Evolutionary conservation across 1,284 basidiomycete genomes (phyloP), one percentile per base, ranked within the genome.

Genomic region (Cryptococcus sp.): DNA sequence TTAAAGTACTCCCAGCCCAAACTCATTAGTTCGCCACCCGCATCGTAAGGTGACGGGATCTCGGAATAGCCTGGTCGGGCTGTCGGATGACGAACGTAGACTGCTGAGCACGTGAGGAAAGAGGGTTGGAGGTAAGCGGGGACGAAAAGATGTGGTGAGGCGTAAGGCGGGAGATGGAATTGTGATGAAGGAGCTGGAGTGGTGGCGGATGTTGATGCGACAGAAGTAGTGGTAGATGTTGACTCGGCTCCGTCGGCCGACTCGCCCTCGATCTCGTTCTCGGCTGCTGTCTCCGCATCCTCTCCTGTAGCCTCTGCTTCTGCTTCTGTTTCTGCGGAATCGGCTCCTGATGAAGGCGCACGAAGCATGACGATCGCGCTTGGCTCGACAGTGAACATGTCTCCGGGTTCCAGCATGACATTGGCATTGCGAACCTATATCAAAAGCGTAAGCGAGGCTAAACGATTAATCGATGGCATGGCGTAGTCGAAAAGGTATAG

Each of bases 81-180:
- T 0, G 93, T 97, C 1, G 96, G 96, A 74, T 98, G 93, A 47
- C 95, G 91, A 37, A 98, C 85, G 76, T 97, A 98, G 58, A 99
- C 83, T 19, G 88, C 88, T 5, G 94, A 93, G 79, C 96, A 99
- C 11, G 93, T 93, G 50, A 84, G 77, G 82, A 91, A 99, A 53
- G 87, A 91, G 2, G 89, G 86, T 71, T 98, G 93, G 56, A 98
- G 86, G 78, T 97, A 98, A 0, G 94, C 89, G 0, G 96, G 96
- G 64, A 99, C 84, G 82, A 98, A 99, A 50, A 99, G 83, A 83
- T 89, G 91, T 0, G 96, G 92, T 0, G 91, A 85, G 10, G 93
- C 91, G 70, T 87, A 97, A 37, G 84, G 81, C 0, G 96, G 96
- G 13, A 97, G 87, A 67, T 85, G 81, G 83, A 98, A 98, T n/a